These are phyloP conservation scores for Litchi chinensis DNA, from an alignment of 345 rosid species.

Conservation along the genomic window DNA sequence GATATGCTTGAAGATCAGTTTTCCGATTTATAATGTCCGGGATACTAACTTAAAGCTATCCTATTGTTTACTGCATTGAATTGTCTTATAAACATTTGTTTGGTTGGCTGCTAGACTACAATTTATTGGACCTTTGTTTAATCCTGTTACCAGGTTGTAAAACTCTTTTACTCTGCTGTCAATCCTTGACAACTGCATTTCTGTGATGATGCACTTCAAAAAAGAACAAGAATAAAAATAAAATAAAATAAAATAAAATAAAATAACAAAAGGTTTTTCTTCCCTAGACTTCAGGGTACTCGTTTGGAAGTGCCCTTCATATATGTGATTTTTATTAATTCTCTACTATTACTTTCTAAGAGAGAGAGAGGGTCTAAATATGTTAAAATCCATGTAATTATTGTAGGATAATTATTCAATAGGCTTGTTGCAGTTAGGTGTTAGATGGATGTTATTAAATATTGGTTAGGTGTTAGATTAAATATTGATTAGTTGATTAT, in stretches of 20 bases:
- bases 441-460: too few relatives aligned
- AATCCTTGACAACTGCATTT: background rate
- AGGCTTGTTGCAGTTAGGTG: too few relatives aligned
- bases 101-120: background rate
- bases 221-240: too few relatives aligned
- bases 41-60: background rate
- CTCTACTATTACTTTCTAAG: too few relatives aligned
- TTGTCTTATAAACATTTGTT: background rate
- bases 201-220: background rate
- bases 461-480: too few relatives aligned
- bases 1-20: background rate
- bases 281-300: background rate
- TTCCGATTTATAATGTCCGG: background rate
- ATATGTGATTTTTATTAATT: too few relatives aligned
- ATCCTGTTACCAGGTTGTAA: background rate
- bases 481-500: too few relatives aligned
- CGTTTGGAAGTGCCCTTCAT: background rate
- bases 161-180: background rate
- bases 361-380: too few relatives aligned
- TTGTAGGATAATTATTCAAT: too few relatives aligned
- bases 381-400: too few relatives aligned
- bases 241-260: too few relatives aligned
- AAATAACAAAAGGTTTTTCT: too few relatives aligned
- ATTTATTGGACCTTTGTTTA: background rate
- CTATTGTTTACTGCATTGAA: background rate